Percentiles rank a stretch among this genome's conserved stretches.
phyloP scores from a whole-genome alignment of 176 grass and related monocot species.

The Ananas comosus region DNA sequence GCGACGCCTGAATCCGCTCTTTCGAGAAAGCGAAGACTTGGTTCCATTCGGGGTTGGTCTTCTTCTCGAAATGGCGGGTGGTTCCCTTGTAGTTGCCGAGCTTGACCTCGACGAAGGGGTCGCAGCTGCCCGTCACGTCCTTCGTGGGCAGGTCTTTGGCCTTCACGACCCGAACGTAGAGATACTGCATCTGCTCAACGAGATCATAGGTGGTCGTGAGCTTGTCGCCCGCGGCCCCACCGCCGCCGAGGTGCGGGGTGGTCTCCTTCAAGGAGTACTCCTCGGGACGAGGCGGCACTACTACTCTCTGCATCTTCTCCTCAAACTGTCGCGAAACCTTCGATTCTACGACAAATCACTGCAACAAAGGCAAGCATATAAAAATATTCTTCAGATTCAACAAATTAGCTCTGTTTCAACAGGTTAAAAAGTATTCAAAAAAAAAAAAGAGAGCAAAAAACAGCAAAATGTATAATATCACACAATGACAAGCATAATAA shows the following conservation, averaged over 20 bases:
- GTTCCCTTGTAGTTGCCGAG: slow-evolving; percentile 58
- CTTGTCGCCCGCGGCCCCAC: slow-evolving; percentile 39
- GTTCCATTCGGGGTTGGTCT: slow-evolving; percentile 43
- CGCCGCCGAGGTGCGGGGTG: slow-evolving; percentile 36
- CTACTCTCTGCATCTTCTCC: slow-evolving; percentile 40
- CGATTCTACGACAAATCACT: not conserved
- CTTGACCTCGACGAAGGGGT: slow-evolving; percentile 38
- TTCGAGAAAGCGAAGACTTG: slow-evolving; percentile 59
- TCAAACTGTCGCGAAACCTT: not conserved
- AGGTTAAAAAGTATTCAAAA: too few relatives aligned
- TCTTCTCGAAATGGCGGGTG: slow-evolving; percentile 43
- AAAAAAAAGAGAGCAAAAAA: too few relatives aligned
- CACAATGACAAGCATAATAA: too few relatives aligned
- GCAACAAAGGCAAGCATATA: not conserved
- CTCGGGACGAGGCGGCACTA: slow-evolving; percentile 15
- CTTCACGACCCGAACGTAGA: slow-evolving; percentile 54
- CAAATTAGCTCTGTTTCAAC: too few relatives aligned
- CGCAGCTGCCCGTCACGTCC: slow-evolving; percentile 41
- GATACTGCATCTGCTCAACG: slow-evolving; percentile 52
- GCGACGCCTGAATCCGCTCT: slow-evolving; percentile 35
- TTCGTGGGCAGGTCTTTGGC: slow-evolving; percentile 44
- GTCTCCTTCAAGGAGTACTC: slow-evolving; percentile 49
- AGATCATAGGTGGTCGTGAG: slow-evolving; percentile 43
- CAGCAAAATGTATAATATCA: too few relatives aligned
- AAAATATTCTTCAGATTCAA: not conserved